Percentiles rank a stretch among this genome's conserved stretches.
These are phyloP conservation scores for Blastosporella zonata DNA, from an alignment of 1,284 basidiomycete genomes.

Conservation along the genomic window DNA sequence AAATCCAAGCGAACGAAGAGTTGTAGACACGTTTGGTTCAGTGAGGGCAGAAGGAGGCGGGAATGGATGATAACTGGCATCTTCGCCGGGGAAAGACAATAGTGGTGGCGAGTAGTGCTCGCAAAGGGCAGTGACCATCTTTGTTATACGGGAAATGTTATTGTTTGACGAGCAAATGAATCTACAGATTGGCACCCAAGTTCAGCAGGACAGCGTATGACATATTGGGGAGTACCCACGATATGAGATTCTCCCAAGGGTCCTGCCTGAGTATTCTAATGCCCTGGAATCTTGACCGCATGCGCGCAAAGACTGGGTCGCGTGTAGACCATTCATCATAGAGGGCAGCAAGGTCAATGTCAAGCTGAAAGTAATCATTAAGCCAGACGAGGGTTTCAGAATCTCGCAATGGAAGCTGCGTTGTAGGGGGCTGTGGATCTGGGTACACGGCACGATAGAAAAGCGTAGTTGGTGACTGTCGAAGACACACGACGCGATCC, in stretches of 20 bases:
- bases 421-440: slow-evolving; percentile 31
- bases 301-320: slow-evolving; percentile 74
- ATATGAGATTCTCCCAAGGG: slow-evolving; percentile 92
- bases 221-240: slow-evolving; percentile 53
- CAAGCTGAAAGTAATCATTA: slow-evolving; percentile 87
- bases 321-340: slow-evolving; percentile 77
- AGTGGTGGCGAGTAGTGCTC: slow-evolving; percentile 69
- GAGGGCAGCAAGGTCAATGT: slow-evolving; percentile 69
- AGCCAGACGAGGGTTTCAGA: slow-evolving; percentile 77
- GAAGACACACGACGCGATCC: slow-evolving; percentile 81
- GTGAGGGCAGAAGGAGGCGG: slow-evolving; percentile 75
- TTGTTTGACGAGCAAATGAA: slow-evolving; percentile 99
- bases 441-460: slow-evolving; percentile 75
- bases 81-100: slow-evolving; percentile 36
- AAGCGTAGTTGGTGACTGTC: slow-evolving; percentile 66
- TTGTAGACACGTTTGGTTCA: slow-evolving; percentile 54
- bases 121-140: slow-evolving; percentile 80
- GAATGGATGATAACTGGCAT: slow-evolving; percentile 74
- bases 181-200: slow-evolving; percentile 36
- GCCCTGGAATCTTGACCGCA: slow-evolving; percentile 62
- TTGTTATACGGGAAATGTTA: slow-evolving; percentile 89
- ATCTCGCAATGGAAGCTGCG: slow-evolving; percentile 38
- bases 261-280: slow-evolving; percentile 84
- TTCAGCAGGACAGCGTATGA: slow-evolving; percentile 9
- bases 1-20: slow-evolving; percentile 84